Evolutionary conservation across 2,329 filamentous ascomycete genomes (phyloP), one percentile per base, ranked within the genome.

Genomic region (Pseudogymnoascus sp.): DNA sequence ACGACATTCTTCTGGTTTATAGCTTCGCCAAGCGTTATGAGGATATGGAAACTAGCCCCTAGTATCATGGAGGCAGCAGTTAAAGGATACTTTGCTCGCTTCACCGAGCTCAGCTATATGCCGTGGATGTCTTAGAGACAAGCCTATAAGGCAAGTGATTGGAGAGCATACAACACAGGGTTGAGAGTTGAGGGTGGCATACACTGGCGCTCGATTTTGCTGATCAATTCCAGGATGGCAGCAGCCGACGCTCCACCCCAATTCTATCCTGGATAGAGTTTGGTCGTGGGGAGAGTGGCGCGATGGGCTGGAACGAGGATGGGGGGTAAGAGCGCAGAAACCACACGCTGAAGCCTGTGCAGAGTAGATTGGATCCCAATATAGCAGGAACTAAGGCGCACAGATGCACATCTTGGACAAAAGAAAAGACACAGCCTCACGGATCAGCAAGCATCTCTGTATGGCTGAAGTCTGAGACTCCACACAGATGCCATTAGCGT

Each of bases 241-340:
- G n/a, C n/a, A 56, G n/a, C 29, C n/a, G 50, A 33, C 50, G 10
- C 26, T 19, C 50, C 16, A 19, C 29, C 50, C 50, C 26, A 56
- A 56, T 56, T 56, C 26, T 33, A 56, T 56, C 29, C n/a, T 56
- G 14, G 50, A 56, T 56, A 56, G 26, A 56, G 50, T 56, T 56
- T 56, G n/a, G 19, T 29, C 16, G 31, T 56, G 29, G 50, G 40
- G 50, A 5, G n/a, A 56, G 26, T 33, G n/a, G 26, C 50, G 10
- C 26, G 24, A 56, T 16, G 50, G 50, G 26, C 26, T 56, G n/a
- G 50, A 56, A 4, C 29, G 16, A 19, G 14, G n/a, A 56, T 16
- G 47, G 47, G 50, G 50, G 50, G 50, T 56, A 56, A 56, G 50
- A 56, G 50, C 33, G 50, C n/a, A 56, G n/a, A 56, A 56, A 56